Conservation (phyloP, 2,329 filamentous ascomycete genomes). For the Neoarthrinium moseri region DNA sequence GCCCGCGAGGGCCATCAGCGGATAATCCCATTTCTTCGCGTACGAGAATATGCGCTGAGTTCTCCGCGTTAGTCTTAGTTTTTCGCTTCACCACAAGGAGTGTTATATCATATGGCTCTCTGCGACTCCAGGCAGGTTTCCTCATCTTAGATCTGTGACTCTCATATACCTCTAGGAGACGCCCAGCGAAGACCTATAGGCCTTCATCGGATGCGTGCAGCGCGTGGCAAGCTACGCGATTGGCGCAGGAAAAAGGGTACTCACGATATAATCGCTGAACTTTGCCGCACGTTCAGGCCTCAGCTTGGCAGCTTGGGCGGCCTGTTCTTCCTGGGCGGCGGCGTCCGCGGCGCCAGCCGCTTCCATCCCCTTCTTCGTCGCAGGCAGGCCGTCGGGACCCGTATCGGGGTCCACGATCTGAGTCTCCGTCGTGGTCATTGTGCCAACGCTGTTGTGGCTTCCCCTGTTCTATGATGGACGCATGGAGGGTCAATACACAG, state of each 20-base stretch:
- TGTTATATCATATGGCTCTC: background rate
- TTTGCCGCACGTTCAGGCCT: constrained; percentile 44
- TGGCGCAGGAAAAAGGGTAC: too few species aligned
- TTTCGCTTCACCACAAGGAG: background rate
- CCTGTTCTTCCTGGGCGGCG: constrained; percentile 25
- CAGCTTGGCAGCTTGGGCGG: constrained; percentile 30
- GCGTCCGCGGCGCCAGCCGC: constrained; percentile 8
- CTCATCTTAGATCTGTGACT: constrained; percentile 9
- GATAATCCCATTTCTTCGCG: constrained; percentile 50
- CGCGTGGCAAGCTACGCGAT: too few species aligned
- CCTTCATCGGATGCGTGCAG: too few species aligned
- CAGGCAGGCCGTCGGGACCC: constrained; percentile 1
- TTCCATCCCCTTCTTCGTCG: background rate
- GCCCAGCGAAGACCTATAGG: too few species aligned
- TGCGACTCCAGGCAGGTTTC: background rate
- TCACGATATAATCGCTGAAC: constrained; percentile 43
- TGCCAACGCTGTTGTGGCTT: background rate
- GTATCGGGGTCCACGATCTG: background rate
- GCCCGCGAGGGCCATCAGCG: constrained; percentile 44
- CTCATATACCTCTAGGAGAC: too few species aligned
- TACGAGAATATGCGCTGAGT: constrained; percentile 51
- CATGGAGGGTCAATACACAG: too few species aligned
- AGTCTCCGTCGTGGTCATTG: background rate
- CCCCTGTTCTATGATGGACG: background rate
- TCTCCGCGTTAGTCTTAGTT: constrained; percentile 12